A percentile compares a stretch with the other conserved stretches of the same genome.
These are phyloP conservation scores for Somion occarium DNA, from an alignment of 1,284 basidiomycete species.

Conservation along the genomic window DNA sequence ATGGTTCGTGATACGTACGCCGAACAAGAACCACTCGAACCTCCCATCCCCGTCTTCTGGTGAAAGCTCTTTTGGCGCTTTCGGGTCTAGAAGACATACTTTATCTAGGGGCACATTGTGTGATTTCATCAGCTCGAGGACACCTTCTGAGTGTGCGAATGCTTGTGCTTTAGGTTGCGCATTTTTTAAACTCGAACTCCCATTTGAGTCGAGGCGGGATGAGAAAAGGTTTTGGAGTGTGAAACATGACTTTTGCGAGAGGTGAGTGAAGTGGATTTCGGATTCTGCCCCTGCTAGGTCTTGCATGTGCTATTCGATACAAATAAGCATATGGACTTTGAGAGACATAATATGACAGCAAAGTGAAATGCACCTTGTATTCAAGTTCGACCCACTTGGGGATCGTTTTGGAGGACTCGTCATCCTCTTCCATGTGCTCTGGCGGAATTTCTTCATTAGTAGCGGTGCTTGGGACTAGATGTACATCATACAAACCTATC, in stretches of 20 bases:
- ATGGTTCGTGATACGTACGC: slow-evolving; percentile 40
- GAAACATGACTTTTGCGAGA: slow-evolving; percentile 64
- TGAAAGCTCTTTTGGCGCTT: slow-evolving; percentile 61
- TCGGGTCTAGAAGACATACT: slow-evolving; percentile 88
- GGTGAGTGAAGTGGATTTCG: slow-evolving; percentile 78
- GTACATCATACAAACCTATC: background rate
- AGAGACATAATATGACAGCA: slow-evolving; percentile 6
- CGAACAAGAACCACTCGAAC: slow-evolving; percentile 87
- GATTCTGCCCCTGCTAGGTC: slow-evolving; percentile 63
- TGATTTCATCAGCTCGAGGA: slow-evolving; percentile 62
- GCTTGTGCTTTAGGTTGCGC: slow-evolving; percentile 34
- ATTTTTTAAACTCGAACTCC: background rate
- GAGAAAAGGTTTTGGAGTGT: slow-evolving; percentile 49
- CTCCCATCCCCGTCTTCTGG: slow-evolving; percentile 71
- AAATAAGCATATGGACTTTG: background rate
- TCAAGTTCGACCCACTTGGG: slow-evolving; percentile 91
- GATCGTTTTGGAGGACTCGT: slow-evolving; percentile 60
- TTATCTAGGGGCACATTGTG: slow-evolving; percentile 46
- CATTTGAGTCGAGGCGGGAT: slow-evolving; percentile 15
- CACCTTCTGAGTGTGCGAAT: slow-evolving; percentile 54
- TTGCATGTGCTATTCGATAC: slow-evolving; percentile 73
- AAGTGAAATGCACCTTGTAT: slow-evolving; percentile 42
- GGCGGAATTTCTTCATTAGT: too few relatives aligned
- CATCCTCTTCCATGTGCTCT: slow-evolving; percentile 98
- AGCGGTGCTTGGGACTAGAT: too few relatives aligned